Base-by-base conservation (phyloP, 805 yeast species). In the Saccharomycopsis sp. region DNA sequence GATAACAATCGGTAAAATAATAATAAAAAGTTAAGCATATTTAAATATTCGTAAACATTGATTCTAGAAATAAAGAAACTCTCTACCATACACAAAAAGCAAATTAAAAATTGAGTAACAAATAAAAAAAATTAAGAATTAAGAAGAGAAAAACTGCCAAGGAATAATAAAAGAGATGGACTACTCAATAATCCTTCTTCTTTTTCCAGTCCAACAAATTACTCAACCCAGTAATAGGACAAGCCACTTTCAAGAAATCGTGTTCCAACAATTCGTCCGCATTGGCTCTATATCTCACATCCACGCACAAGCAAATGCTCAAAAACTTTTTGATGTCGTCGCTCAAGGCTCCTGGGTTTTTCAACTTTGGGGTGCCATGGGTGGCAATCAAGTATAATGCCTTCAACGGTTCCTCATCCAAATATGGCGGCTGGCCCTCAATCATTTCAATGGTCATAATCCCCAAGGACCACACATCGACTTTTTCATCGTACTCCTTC, bases 401-500 rank as follows among this genome's bases (percentile, higher is more conserved):
- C 54, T 92, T 75, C 57, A 92, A 70, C 17, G 98, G 99, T 29
- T 94, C 85, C 60, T 92, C 99, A 54, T 89, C 89, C 57, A 92
- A 67, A 56, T 92, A 92, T 2, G 99, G 99, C 10, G 99, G 99
- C 59, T 92, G 98, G 19, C 96, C 96, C 62, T 92, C 98, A 51
- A 92, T 85, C 97, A 92, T 89, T 63, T 92, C 99, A 54, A 92
- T 92, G 16, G 85, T 79, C 97, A 92, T 92, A 50, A 92, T 92
- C 50, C 99, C 98, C 48, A 92, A 64, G 5, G 96, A 86, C 99
- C 99, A 92, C 37, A 92, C 80, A 62, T 92, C 99, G 33, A 92
- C 95, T 58, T 92, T 88, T 36, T 94, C 92, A 26, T 94, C 98
- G 57, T 92, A 92, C 56, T 88, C 96, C 59, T 87, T 88, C 52